Evolutionary conservation across 306 rosid genomes (phyloP), one percentile per base, ranked within the genome.

Genomic region (Canavalia gladiata): DNA sequence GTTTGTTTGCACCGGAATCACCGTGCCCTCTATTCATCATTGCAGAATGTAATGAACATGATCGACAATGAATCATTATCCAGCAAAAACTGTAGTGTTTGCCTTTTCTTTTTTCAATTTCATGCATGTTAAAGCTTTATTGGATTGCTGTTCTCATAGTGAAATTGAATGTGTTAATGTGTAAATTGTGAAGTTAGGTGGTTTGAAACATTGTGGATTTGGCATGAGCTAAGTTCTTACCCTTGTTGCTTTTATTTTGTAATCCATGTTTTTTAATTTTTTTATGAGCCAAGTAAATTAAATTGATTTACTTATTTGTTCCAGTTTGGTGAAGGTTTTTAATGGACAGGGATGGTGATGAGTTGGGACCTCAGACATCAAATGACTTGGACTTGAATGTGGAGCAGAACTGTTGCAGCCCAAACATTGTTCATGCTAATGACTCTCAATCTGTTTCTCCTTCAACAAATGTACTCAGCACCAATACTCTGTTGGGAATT

Each of bases 321-420:
- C 46, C 39, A 73, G 59, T 76, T 66, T 12, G 54, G 80, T 76
- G 85, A 80, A 91, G 88, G 86, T 58, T 60, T 50, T 68, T 72
- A 70, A 89, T 91, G 93, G 91, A 86, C 42, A 84, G 60, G 68
- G 84, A 84, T 79, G 75, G 68, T 66, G 69, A 56, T 35, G 74
- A 66, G 69, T 71, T 82, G 45, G 59, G 88, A 75, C 59, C 41
- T 71, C 74, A 81, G 72, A 42, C 81, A 46, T 83, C 89, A 6
- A 84, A 67, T 75, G 81, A 76, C 55, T 86, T 89, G 89, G 92
- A 84, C 83, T 87, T 91, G 80, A 91, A 91, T 81, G 87, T 87
- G 70, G 89, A 90, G 75, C 92, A 90, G 76, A 83, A 77, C 45
- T 74, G 80, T 80, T 50, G 82, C 77, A 90, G 88, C 82, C 88